Base-by-base conservation (phyloP, 257 asterid species). In the Salvia hispanica region DNA sequence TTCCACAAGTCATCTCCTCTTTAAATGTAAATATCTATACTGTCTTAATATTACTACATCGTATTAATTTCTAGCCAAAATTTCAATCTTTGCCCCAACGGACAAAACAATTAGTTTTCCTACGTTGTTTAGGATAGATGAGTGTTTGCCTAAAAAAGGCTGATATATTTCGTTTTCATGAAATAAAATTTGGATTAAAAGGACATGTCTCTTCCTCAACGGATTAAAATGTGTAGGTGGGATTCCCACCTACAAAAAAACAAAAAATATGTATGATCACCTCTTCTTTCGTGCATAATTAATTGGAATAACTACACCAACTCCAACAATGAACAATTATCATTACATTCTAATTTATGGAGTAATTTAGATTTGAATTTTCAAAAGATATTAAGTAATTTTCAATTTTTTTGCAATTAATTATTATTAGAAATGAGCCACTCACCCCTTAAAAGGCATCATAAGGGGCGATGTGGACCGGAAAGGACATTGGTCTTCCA, bases 201-300 rank as follows among this genome's bases (percentile, higher is more conserved):
- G 15, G 69, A 45, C n/a, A 63, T 9, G 44, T n/a, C 4, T 31
- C 39, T 13, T 46, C 15, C 69, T 46, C 58, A 46, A 63, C 44
- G 45, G 47, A 45, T 10, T 25, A 25, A 25, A 25, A 25, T 25
- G 31, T 25, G 31, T 25, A 25, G 31, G 31, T 25, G 31, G 31
- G 31, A 25, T 25, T 13, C 44, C 43, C 43, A 21, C 68, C 68
- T 34, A 62, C 6, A 25, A 16, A 61, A 42, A 37, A 16, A 42
- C 36, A 61, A 42, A 21, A 62, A 6, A 21, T 43, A 21, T 44
- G 55, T 43, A 4, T 40, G 7, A 61, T 14, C 4, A 37, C 51
- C 28, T 2, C 36, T 3, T 9, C 50, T 9, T 40, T 39, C 2
- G 8, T 15, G 50, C 25, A 11, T 42, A n/a, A 36, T 58, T 37